phyloP scores from a whole-genome alignment of 2,329 filamentous ascomycete species.

The Fusarium sp. region DNA sequence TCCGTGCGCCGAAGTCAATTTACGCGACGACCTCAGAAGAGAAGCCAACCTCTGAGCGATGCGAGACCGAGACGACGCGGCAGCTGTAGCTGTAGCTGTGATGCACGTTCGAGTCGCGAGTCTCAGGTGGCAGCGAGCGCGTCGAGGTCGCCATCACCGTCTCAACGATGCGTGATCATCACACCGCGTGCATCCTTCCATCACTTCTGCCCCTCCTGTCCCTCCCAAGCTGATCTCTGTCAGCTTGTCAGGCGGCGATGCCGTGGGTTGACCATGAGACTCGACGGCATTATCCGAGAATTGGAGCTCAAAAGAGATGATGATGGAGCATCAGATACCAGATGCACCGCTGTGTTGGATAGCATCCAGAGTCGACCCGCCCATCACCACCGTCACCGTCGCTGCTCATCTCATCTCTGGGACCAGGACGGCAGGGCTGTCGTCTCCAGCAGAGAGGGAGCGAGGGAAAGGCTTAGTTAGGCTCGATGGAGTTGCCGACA shows the following conservation, averaged over 20 bases:
- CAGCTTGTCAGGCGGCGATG: constrained; percentile 8
- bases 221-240: neutral
- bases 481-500: neutral
- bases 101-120: constrained; percentile 6
- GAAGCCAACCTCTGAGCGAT: constrained; percentile 12
- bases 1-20: constrained; percentile 47
- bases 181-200: constrained; percentile 24
- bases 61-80: constrained; percentile 5
- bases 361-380: constrained; percentile 4
- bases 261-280: neutral
- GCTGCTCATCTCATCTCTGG: constrained; percentile 10
- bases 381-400: constrained; percentile 18
- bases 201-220: too few relatives aligned
- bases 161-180: constrained; percentile 23
- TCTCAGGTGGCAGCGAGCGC: constrained; percentile 9
- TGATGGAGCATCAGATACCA: neutral
- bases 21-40: constrained; percentile 16
- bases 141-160: constrained; percentile 13
- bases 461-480: too few relatives aligned
- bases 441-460: neutral
- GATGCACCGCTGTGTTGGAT: neutral
- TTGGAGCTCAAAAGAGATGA: neutral
- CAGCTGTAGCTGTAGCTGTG: neutral
- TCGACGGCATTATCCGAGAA: constrained; percentile 4
- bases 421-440: neutral